Evolutionary conservation across 108 stramenopile genomes (phyloP).

Genomic region (Aurantiochytrium sp.): DNA sequence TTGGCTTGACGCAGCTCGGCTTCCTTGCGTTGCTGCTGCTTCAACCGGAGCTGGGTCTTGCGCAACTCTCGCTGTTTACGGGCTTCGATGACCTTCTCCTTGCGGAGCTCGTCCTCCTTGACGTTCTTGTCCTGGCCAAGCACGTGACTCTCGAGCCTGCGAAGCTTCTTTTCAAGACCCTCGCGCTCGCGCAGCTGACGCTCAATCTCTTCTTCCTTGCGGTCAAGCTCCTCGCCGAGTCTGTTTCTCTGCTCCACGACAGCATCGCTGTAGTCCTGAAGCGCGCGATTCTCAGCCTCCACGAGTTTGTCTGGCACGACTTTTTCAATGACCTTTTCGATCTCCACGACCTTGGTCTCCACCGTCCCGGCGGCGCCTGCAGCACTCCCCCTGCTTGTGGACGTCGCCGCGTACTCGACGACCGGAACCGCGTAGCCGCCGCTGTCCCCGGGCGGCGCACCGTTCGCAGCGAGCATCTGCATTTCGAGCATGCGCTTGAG

Average conservation of each 20-base stretch:
- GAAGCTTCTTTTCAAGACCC: constrained; percentile 31
- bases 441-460: not conserved
- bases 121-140: constrained; percentile 43
- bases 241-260: constrained; percentile 50
- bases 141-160: constrained; percentile 31
- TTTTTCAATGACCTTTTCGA: not conserved
- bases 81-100: not conserved
- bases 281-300: constrained; percentile 27
- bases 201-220: constrained; percentile 38
- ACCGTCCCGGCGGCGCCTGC: too few species aligned
- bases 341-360: not conserved
- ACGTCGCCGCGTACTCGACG: not conserved
- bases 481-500: constrained; percentile 50
- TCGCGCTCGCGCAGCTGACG: constrained; percentile 29
- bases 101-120: constrained; percentile 31
- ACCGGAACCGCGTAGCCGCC: not conserved
- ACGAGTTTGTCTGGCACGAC: constrained; percentile 18
- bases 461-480: not conserved
- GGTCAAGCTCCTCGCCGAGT: constrained; percentile 39
- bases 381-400: too few species aligned
- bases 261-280: constrained; percentile 25
- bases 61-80: not conserved
- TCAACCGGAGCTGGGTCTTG: not conserved
- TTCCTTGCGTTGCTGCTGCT: not conserved
- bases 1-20: not conserved